Conservation (phyloP, 306 rosid species). For the Prunus mira region DNA sequence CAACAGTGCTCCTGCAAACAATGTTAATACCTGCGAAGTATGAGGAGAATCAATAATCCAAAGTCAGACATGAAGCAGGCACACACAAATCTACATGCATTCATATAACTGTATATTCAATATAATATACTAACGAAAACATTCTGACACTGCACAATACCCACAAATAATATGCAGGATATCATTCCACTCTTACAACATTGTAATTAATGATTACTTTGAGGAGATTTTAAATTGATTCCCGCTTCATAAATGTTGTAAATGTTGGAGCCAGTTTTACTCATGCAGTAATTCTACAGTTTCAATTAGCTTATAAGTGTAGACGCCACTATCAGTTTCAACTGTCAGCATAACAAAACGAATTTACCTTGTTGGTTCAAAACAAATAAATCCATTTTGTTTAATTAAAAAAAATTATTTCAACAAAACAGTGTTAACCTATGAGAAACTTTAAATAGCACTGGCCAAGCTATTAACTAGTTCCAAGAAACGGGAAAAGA, state of each 20-base stretch:
- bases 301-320: neutral
- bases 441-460: too few species aligned
- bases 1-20: constrained; percentile 86
- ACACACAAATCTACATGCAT: neutral
- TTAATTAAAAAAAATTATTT: too few species aligned
- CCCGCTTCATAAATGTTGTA: neutral
- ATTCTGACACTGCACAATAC: neutral
- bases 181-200: neutral
- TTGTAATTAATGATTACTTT: neutral
- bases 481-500: neutral
- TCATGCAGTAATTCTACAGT: neutral
- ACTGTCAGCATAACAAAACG: neutral
- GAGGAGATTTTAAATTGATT: neutral
- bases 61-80: constrained; percentile 1
- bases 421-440: too few species aligned
- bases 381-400: too few species aligned
- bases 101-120: neutral
- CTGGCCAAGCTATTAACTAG: neutral
- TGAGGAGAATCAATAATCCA: constrained; percentile 22
- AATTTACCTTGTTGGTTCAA: too few species aligned
- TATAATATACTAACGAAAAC: neutral
- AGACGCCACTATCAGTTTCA: neutral
- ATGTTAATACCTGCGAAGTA: constrained; percentile 63
- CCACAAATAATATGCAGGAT: neutral
- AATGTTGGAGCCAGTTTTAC: constrained; percentile 1